phyloP scores from a whole-genome alignment of 805 yeast species.

The Saccharomyces paradoxus region DNA sequence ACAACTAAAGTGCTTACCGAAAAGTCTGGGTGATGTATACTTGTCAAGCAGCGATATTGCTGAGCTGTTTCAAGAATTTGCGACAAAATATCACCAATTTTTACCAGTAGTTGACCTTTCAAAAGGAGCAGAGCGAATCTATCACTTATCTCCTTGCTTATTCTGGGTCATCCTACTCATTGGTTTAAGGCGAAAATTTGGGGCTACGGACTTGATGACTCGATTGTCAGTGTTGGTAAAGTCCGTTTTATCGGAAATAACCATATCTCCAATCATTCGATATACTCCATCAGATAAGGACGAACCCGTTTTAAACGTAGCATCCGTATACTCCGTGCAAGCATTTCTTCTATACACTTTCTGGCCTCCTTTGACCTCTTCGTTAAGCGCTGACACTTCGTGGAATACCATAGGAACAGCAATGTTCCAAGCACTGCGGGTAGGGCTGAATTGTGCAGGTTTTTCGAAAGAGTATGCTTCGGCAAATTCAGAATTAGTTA shows the following conservation, averaged over 20 bases:
- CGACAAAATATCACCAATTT: conserved; percentile 70
- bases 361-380: conserved; percentile 96
- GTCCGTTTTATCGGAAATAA: conserved; percentile 73
- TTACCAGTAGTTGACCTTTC: conserved; percentile 79
- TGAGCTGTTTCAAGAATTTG: conserved; percentile 59
- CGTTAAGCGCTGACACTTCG: conserved; percentile 88
- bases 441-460: conserved; percentile 83
- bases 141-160: conserved; percentile 72
- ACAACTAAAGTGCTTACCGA: conserved; percentile 50
- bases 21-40: conserved; percentile 60
- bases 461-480: conserved; percentile 45
- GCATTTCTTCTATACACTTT: conserved; percentile 80
- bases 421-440: conserved; percentile 81
- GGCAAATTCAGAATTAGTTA: conserved; percentile 36
- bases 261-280: conserved; percentile 83
- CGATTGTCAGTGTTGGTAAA: conserved; percentile 62
- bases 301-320: conserved; percentile 77
- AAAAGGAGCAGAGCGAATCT: conserved; percentile 75
- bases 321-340: conserved; percentile 89
- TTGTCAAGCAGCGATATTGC: conserved; percentile 53
- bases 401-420: conserved; percentile 96
- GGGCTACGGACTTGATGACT: conserved; percentile 41
- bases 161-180: conserved; percentile 92
- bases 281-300: conserved; percentile 71
- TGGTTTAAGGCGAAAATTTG: conserved; percentile 57